phyloP scores from a whole-genome alignment of 257 asterid species.

The Phtheirospermum japonicum region DNA sequence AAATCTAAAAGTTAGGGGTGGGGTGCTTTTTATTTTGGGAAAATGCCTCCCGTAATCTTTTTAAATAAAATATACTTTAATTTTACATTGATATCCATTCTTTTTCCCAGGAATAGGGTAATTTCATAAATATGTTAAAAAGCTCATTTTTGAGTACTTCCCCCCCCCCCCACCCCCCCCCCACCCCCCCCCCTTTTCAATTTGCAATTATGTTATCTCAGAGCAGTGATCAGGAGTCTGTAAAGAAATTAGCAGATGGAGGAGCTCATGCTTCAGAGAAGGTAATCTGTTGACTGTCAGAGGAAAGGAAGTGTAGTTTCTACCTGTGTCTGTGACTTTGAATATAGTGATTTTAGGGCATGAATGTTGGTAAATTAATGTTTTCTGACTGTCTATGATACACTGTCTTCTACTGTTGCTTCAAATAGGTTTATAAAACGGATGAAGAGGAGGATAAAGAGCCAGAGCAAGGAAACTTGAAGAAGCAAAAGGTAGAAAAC shows the following conservation, averaged over 20 bases:
- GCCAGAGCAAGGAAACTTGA: constrained; percentile 38
- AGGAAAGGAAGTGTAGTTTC: neutral
- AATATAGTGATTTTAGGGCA: neutral
- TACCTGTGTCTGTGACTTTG: neutral
- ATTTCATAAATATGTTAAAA: too few relatives aligned
- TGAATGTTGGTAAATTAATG: constrained; percentile 23
- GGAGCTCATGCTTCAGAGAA: constrained; percentile 35
- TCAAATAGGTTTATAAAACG: constrained; percentile 33
- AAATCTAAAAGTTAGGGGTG: too few relatives aligned
- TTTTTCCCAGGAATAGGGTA: too few relatives aligned
- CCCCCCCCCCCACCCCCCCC: too few relatives aligned
- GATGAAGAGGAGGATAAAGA: constrained; percentile 38
- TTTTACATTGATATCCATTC: too few relatives aligned
- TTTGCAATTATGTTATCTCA: constrained; percentile 37
- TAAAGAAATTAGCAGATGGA: constrained; percentile 43
- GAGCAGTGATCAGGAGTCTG: constrained; percentile 64
- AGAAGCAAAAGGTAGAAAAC: constrained; percentile 67
- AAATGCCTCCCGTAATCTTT: too few relatives aligned
- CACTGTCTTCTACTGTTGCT: constrained; percentile 13
- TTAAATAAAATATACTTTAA: too few relatives aligned
- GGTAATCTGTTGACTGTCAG: constrained; percentile 36
- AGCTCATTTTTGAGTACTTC: too few relatives aligned
- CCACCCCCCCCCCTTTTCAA: too few relatives aligned
- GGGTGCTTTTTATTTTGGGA: too few relatives aligned
- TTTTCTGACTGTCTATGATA: neutral